Evolutionary conservation across 2,329 filamentous ascomycete species (phyloP).

Genomic region (Trichoderma hamatum): DNA sequence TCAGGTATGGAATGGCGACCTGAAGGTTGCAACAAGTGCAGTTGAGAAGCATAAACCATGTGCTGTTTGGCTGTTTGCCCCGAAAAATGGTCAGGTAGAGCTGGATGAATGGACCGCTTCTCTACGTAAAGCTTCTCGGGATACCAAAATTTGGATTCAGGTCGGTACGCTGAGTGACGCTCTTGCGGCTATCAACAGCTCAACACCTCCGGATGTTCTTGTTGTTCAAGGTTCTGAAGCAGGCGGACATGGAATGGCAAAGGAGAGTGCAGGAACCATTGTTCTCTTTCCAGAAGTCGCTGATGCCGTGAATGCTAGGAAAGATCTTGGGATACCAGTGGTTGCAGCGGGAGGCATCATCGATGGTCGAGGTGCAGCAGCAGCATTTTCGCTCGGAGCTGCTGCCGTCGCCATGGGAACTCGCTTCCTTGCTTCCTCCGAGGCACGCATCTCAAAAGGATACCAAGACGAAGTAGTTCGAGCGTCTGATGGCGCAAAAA

Average conservation of each 20-base stretch:
- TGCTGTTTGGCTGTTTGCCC: conserved; percentile 54
- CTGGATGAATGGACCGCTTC: conserved; percentile 49
- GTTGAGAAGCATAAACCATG: conserved; percentile 40
- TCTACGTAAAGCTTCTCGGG: conserved; percentile 45
- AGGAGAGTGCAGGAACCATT: conserved; percentile 49
- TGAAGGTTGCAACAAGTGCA: conserved; percentile 37
- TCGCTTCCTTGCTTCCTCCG: conserved; percentile 57
- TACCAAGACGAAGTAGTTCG: conserved; percentile 49
- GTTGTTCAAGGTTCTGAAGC: conserved; percentile 58
- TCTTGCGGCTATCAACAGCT: conserved; percentile 42
- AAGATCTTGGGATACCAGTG: conserved; percentile 44
- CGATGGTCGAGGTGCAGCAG: conserved; percentile 55
- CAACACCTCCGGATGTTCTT: conserved; percentile 50
- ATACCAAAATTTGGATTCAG: conserved; percentile 57
- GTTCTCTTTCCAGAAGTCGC: conserved; percentile 54
- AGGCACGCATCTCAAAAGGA: conserved; percentile 45
- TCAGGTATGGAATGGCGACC: conserved; percentile 49
- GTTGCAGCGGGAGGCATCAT: conserved; percentile 57
- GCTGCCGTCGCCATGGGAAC: conserved; percentile 64
- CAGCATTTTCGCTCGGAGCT: conserved; percentile 55
- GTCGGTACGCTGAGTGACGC: conserved; percentile 54
- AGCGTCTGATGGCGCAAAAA: conserved; percentile 44
- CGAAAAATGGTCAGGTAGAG: conserved; percentile 42
- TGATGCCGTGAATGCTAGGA: conserved; percentile 49
- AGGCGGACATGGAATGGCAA: conserved; percentile 55